Base-by-base conservation (phyloP, 257 asterid species). In the Ajuga chamaepitys region DNA sequence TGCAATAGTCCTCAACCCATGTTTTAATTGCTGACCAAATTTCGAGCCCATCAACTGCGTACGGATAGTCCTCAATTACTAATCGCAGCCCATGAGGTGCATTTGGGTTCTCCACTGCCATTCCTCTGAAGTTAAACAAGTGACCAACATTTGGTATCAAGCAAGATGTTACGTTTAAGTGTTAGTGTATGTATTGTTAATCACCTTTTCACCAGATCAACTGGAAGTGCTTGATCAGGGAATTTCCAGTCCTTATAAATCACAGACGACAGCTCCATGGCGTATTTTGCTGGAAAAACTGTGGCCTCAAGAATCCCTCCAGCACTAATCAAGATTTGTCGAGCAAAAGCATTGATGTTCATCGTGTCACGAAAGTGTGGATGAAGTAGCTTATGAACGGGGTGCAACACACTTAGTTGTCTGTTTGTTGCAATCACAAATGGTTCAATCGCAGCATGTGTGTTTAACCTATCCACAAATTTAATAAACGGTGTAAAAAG, bases 311-410 rank as follows among this genome's bases (percentile, higher is more conserved):
- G 72, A 26, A 81, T 60, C 4, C 95, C 95, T 9, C 88, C 86
- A 2, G 80, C 86, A 74, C 76, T 85, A 10, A 85, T 73, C 64
- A 87, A 40, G 48, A 74, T 63, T 32, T 87, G 86, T 13, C 95
- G 62, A 3, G 85, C 89, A 18, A 81, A 67, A 0, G 93, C 86
- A 60, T 87, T 87, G 55, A 87, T 83, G 74, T 80, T 79, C 95
- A 87, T 81, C 1, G 89, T 83, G 69, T 85, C 89, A 1, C 86
- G 86, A 64, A 87, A 85, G 62, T 87, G 95, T 10, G 95, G 89
- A 3, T 81, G 71, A 25, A 87, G 61, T 26, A 87, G 82, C 83
- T 83, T 85, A 45, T 81, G 24, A 21, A 87, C 72, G 1, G 95
- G 93, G 68, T 87, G 93, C 66, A 87, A 65, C 54, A 74, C 83